Base-by-base conservation (phyloP, 2,329 filamentous ascomycete species). In the Colletotrichum kahawae region DNA sequence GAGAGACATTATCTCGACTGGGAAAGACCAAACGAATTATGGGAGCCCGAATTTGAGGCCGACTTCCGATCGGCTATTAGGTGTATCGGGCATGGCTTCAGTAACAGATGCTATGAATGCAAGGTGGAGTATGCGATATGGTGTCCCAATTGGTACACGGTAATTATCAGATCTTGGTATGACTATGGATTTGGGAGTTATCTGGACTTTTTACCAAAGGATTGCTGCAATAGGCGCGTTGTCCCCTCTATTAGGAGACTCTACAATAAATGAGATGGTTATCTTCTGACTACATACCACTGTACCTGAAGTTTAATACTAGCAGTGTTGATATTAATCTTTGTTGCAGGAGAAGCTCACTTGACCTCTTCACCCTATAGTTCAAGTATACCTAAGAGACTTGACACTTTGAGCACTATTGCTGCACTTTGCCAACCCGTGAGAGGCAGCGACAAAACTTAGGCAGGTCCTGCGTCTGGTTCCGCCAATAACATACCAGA, bases 21-120 rank as follows among this genome's bases (percentile, higher is more conserved):
- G 43, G 0, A 51, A 0, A 1, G 43, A 51, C 43, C 43, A 24
- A 5, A 2, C 0, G 0, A 51, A 2, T 21, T 51, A 21, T 1
- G 4, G 2, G 43, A 51, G 0, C 43, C 43, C 1, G n/a, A 51
- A 1, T 51, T 51, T 3, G 43, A 51, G 43, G 1, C 1, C n/a
- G 43, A 51, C 43, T 51, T 51, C 43, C 43, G 43, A 12, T 48
- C n/a, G 13, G 43, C 43, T 21, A 48, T 21, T 10, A 7, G 3
- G 3, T 1, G 0, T 21, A 21, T 48, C 1, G 43, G 43, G 10
- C 18, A 48, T 2, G n/a, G n/a, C n/a, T 48, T 21, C n/a, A 48
- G 43, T 1, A 48, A 48, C 43, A 13, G n/a, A 1, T 48, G 43
- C 10, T 21, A 48, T 3, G 2, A 48, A 1, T 48, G 43, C 43